These are phyloP conservation scores for Capronia epimyces DNA, from an alignment of 2,329 filamentous ascomycete species.

Conservation along the genomic window DNA sequence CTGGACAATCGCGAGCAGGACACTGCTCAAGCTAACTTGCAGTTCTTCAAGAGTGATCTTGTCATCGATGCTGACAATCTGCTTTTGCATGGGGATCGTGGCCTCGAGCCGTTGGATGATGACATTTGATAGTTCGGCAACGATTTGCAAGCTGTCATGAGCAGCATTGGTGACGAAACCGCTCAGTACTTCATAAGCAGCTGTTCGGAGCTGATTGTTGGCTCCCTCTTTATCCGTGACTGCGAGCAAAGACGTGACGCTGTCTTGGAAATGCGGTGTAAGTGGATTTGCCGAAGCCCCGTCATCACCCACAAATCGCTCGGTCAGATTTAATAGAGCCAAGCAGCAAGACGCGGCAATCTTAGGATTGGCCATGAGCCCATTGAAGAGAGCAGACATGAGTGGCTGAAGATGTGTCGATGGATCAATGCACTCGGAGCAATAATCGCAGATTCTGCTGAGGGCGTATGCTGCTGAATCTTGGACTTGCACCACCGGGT, in stretches of 20 bases:
- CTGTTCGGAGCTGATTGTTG: constrained; percentile 85
- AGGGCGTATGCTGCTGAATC: constrained; percentile 95
- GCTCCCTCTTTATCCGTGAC: constrained; percentile 69
- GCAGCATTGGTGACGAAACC: constrained; percentile 89
- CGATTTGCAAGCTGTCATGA: constrained; percentile 71
- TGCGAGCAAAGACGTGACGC: constrained; percentile 74
- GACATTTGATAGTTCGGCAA: constrained; percentile 78
- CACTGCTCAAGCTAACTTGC: constrained; percentile 89
- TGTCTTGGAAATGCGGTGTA: constrained; percentile 88
- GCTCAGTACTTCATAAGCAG: constrained; percentile 94
- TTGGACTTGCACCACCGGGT: constrained; percentile 80
- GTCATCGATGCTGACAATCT: constrained; percentile 96
- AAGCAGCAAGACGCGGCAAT: constrained; percentile 98
- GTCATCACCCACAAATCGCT: constrained; percentile 84
- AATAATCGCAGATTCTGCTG: constrained; percentile 90
- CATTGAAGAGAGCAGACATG: constrained; percentile 82
- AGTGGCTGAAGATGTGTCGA: constrained; percentile 74
- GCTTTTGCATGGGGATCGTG: constrained; percentile 79
- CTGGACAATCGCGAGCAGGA: constrained; percentile 84
- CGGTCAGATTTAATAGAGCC: constrained; percentile 96
- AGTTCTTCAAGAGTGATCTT: constrained; percentile 94
- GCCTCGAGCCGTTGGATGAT: constrained; percentile 87
- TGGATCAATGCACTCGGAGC: constrained; percentile 85
- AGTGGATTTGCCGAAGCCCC: constrained; percentile 73
- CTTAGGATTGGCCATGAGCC: constrained; percentile 83